Percentiles rank a stretch among this genome's conserved stretches.
These are phyloP conservation scores for Epichloe gansuensis DNA, from an alignment of 2,329 filamentous ascomycete genomes.

Conservation along the genomic window DNA sequence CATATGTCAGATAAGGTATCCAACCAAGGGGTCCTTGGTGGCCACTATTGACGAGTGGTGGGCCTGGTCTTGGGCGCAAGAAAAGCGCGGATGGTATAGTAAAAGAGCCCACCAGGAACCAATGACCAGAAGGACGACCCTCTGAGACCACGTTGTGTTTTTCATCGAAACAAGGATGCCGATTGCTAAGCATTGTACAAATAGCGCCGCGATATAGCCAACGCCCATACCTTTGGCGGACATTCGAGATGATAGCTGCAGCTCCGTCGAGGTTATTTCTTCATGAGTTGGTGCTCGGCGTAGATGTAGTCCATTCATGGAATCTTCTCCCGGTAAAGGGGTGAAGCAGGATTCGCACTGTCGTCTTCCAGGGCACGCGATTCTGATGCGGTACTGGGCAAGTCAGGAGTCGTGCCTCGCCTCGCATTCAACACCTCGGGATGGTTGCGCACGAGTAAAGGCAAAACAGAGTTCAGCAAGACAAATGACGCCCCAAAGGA, in stretches of 20 bases:
- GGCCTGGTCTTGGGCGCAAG: constrained; percentile 79
- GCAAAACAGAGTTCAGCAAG: constrained; percentile 87
- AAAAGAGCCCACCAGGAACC: constrained; percentile 91
- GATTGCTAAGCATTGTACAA: constrained; percentile 74
- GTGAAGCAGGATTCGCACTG: constrained; percentile 31
- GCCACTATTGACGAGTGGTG: constrained; percentile 49
- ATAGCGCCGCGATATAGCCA: constrained; percentile 76
- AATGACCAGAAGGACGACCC: constrained; percentile 75
- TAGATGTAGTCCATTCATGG: constrained; percentile 16
- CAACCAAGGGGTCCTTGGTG: constrained; percentile 32
- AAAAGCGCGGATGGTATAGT: constrained; percentile 80
- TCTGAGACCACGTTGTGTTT: constrained; percentile 74
- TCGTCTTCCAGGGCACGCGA: constrained; percentile 21
- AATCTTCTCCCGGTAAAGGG: constrained; percentile 24
- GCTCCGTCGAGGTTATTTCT: constrained; percentile 49
- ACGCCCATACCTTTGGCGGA: constrained; percentile 90
- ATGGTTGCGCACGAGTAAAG: constrained; percentile 80
- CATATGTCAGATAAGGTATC: constrained; percentile 63
- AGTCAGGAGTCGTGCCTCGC: constrained; percentile 16
- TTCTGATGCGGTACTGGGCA: constrained; percentile 20
- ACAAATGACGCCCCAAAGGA: constrained; percentile 94
- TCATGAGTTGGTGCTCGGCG: constrained; percentile 29
- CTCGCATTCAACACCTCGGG: constrained; percentile 34
- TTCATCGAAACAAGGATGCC: constrained; percentile 59
- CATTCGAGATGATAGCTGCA: constrained; percentile 77